phyloP scores from a whole-genome alignment of 257 asterid species.

The Lavandula angustifolia region DNA sequence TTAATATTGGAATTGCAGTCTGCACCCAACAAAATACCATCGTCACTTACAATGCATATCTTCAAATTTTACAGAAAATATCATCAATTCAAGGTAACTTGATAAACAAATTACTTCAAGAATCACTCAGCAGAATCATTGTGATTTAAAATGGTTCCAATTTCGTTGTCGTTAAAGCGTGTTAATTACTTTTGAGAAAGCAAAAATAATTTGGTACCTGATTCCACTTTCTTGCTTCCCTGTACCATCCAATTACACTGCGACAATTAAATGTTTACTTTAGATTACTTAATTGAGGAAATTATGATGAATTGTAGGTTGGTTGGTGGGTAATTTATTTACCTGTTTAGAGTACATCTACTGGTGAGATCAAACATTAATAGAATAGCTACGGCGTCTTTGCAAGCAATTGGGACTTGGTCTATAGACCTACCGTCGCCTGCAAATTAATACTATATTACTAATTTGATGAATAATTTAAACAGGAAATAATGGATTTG shows the following conservation, averaged over 20 bases:
- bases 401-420: constrained; percentile 90
- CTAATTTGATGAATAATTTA: background rate
- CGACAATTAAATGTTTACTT: constrained; percentile 21
- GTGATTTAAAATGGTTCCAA: too few species aligned
- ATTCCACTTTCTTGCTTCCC: constrained; percentile 86
- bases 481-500: background rate
- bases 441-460: constrained; percentile 21
- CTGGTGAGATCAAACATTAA: constrained; percentile 94
- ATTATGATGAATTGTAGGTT: background rate
- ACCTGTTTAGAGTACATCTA: constrained; percentile 72
- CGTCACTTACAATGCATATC: too few species aligned
- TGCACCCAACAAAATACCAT: constrained; percentile 33
- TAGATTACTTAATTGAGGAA: background rate
- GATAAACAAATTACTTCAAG: too few species aligned
- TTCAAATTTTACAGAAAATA: too few species aligned
- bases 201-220: constrained; percentile 44
- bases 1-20: constrained; percentile 79
- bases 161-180: too few species aligned
- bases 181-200: too few species aligned
- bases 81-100: too few species aligned
- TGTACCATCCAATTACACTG: constrained; percentile 82
- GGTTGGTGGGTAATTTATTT: background rate
- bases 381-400: constrained; percentile 84
- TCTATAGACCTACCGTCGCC: constrained; percentile 47
- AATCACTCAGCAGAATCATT: too few species aligned